phyloP scores from a whole-genome alignment of 2,329 filamentous ascomycete species.

The Ploettnerulaceae sp. region DNA sequence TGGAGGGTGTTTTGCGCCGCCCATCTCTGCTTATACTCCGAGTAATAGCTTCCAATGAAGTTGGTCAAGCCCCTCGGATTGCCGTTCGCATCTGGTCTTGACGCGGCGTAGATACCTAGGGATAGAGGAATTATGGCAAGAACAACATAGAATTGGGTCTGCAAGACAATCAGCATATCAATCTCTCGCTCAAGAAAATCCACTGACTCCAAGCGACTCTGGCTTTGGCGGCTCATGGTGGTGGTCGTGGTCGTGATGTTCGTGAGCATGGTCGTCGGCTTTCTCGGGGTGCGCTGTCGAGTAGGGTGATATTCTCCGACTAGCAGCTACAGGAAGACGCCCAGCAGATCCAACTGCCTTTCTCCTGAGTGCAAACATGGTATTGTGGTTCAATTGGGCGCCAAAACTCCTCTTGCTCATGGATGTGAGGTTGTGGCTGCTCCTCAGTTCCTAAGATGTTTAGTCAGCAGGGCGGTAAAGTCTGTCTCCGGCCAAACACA shows the following conservation, averaged over 20 bases:
- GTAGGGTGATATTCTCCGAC: constrained; percentile 21
- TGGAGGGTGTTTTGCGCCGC: constrained; percentile 55
- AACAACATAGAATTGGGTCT: constrained; percentile 45
- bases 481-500: neutral
- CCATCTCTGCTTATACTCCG: constrained; percentile 47
- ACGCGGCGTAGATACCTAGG: constrained; percentile 42
- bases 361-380: constrained; percentile 32
- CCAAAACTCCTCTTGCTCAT: constrained; percentile 1
- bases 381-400: constrained; percentile 31
- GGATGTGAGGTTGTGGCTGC: constrained; percentile 17
- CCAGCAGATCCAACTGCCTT: constrained; percentile 31
- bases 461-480: constrained; percentile 13
- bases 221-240: constrained; percentile 37
- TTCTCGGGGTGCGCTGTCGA: constrained; percentile 24
- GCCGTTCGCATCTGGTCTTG: constrained; percentile 36
- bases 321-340: constrained; percentile 20
- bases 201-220: constrained; percentile 48
- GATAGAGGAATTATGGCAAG: constrained; percentile 42
- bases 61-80: constrained; percentile 40
- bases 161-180: constrained; percentile 20
- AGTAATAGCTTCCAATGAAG: constrained; percentile 54
- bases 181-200: constrained; percentile 2
- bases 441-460: neutral
- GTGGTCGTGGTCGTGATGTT: constrained; percentile 32
- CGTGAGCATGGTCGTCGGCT: constrained; percentile 21